Base-by-base conservation (phyloP, 73 alveolate species). In the Stentor roeselii region DNA sequence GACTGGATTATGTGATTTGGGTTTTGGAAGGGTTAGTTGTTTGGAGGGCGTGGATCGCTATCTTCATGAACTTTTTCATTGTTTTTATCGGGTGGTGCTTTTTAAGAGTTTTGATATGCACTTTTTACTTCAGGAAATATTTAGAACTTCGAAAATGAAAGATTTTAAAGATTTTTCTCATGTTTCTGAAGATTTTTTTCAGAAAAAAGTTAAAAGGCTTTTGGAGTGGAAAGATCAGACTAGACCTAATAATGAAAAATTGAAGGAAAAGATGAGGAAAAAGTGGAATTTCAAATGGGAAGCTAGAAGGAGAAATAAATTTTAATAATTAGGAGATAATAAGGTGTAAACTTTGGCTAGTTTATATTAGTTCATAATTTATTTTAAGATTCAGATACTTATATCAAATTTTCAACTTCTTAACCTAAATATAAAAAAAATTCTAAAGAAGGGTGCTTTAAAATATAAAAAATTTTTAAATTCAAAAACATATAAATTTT, bases 261-360 rank as follows among this genome's bases (percentile, higher is more conserved):
- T n/a, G 21, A 27, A 67, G 34, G 37, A 14, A 15, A 67, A 67
- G 34, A 1, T 67, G 1, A 0, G 2, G 37, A 2, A 34, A 40
- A 67, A 67, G 34, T 67, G 80, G 80, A 67, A 67, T 32, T n/a
- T 67, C 37, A 67, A 2, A 21, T 67, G 80, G 80, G n/a, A n/a
- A n/a, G n/a, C n/a, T n/a, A n/a, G n/a, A 67, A 40, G 34, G 27
- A 39, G 67, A 50, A 50, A n/a, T n/a, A n/a, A n/a, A n/a, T n/a
- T n/a, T n/a, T n/a, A n/a, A n/a, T n/a, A n/a, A n/a, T n/a, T n/a
- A n/a, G n/a, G n/a, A n/a, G n/a, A n/a, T n/a, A n/a, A n/a, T n/a
- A n/a, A n/a, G n/a, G n/a, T n/a, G n/a, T n/a, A n/a, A n/a, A n/a
- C n/a, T n/a, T n/a, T n/a, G n/a, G n/a, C n/a, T n/a, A n/a, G n/a